phyloP scores from a whole-genome alignment of 2,329 filamentous ascomycete genomes.

The Trichoderma arundinaceum region DNA sequence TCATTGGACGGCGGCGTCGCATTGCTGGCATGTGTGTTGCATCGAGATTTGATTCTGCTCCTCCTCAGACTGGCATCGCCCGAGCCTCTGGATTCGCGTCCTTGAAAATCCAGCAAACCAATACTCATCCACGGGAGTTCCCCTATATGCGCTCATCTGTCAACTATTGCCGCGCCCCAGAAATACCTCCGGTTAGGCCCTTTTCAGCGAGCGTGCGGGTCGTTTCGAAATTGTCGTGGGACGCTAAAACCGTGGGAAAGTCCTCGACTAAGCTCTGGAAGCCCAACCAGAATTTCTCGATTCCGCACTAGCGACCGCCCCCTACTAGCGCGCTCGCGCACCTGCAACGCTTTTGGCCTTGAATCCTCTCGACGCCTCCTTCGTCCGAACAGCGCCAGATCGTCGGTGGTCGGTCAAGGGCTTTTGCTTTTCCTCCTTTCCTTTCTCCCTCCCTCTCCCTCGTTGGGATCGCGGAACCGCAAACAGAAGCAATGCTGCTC shows the following conservation, averaged over 20 bases:
- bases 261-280: background rate
- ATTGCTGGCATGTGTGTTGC: background rate
- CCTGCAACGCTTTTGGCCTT: background rate
- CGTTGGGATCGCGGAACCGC: background rate
- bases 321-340: background rate
- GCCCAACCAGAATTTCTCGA: too few species aligned
- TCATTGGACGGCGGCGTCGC: background rate
- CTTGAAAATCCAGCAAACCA: background rate
- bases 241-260: constrained; percentile 14
- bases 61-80: too few species aligned
- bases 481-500: background rate
- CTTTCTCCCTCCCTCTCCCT: background rate
- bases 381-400: too few species aligned
- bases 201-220: too few species aligned
- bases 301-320: background rate
- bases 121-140: background rate
- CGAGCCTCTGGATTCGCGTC: background rate
- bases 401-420: too few species aligned
- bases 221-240: background rate
- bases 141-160: too few species aligned
- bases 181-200: too few species aligned
- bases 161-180: too few species aligned
- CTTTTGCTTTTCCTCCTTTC: background rate
- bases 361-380: too few species aligned
- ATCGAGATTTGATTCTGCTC: background rate